A percentile compares a stretch with the other conserved stretches of the same genome.
These are phyloP conservation scores for Heliamphora pulchella DNA, from an alignment of 179 eudicot species.

Conservation along the genomic window DNA sequence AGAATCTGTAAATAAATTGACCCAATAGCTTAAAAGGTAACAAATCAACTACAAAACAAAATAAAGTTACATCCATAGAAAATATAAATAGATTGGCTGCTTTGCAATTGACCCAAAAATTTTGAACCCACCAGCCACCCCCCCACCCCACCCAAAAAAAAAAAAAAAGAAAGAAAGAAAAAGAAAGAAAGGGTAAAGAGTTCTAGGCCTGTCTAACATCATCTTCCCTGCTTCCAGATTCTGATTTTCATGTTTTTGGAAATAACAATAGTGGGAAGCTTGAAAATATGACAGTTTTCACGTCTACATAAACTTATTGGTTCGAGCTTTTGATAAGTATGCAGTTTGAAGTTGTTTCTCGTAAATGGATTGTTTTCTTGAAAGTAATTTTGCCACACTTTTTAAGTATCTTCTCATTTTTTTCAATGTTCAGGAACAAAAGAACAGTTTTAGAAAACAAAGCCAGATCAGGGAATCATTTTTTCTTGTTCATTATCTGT, in stretches of 20 bases:
- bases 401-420: too few species aligned
- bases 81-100: neutral
- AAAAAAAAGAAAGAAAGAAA: neutral
- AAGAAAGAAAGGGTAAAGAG: neutral
- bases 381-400: neutral
- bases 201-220: conserved; percentile 2
- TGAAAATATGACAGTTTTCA: neutral
- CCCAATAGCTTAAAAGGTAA: neutral
- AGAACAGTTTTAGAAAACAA: too few species aligned
- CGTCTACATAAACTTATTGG: neutral
- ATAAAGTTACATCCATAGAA: neutral
- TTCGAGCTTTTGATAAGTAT: neutral
- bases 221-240: neutral
- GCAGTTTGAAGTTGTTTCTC: neutral
- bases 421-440: too few species aligned
- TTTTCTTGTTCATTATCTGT: too few species aligned
- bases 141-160: too few species aligned
- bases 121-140: neutral
- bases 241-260: neutral
- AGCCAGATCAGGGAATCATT: too few species aligned
- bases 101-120: neutral
- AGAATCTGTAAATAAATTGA: conserved; percentile 1
- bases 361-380: neutral
- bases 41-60: neutral
- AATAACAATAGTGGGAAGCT: neutral